Conservation (phyloP, 129 eudicot genomes). For the Centaurea solstitialis region DNA sequence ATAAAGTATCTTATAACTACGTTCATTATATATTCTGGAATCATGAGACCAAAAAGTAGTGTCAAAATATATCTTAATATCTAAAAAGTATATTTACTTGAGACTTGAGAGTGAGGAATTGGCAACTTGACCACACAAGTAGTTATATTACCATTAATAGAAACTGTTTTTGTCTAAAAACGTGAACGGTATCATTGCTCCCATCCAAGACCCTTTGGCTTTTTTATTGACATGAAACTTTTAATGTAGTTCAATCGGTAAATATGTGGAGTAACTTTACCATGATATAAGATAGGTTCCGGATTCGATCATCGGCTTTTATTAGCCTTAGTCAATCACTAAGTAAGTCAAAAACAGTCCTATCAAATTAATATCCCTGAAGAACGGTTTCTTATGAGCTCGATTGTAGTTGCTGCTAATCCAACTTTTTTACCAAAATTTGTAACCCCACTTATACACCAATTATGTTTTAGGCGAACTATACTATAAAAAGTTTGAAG, state of each 20-base stretch:
- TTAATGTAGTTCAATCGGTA: too few relatives aligned
- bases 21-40: not conserved
- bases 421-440: too few relatives aligned
- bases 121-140: not conserved
- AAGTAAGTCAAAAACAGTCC: too few relatives aligned
- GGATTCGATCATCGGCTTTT: too few relatives aligned
- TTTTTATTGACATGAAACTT: not conserved
- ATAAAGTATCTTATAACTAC: not conserved
- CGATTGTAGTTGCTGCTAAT: too few relatives aligned
- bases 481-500: not conserved
- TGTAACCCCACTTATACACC: not conserved
- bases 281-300: too few relatives aligned
- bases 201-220: not conserved
- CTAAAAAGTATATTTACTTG: not conserved
- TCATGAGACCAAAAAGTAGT: not conserved
- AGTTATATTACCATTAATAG: conserved; percentile 5
- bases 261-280: too few relatives aligned
- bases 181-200: not conserved
- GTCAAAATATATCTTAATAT: not conserved
- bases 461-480: not conserved
- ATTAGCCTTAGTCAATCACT: too few relatives aligned
- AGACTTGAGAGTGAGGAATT: not conserved
- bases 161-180: too few relatives aligned
- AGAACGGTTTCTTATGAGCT: too few relatives aligned
- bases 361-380: too few relatives aligned